A percentile compares a stretch with the other conserved stretches of the same genome.
phyloP scores from a whole-genome alignment of 1,284 basidiomycete genomes.

The Rhodotorula glutinis region DNA sequence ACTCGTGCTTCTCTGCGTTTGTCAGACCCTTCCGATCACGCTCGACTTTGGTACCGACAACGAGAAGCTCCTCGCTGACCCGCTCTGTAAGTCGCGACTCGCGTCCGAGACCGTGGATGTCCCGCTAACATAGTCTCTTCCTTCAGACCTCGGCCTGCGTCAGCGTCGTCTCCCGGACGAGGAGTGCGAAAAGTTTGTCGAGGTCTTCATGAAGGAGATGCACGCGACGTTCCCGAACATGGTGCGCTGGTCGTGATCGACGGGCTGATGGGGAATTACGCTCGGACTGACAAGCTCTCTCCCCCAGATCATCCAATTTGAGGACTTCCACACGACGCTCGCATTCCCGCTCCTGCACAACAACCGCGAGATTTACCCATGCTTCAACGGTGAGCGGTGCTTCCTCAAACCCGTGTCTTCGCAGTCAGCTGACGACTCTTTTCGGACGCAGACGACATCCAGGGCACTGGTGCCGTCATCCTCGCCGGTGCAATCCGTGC shows the following conservation, averaged over 20 bases:
- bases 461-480: conserved; percentile 85
- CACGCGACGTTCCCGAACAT: conserved; percentile 66
- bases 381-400: conserved; percentile 67
- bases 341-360: conserved; percentile 76
- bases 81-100: conserved; percentile 56
- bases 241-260: conserved; percentile 48
- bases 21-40: conserved; percentile 70
- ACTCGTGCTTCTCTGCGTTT: neutral
- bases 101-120: neutral
- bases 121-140: neutral
- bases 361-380: conserved; percentile 68
- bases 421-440: neutral
- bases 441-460: conserved; percentile 42
- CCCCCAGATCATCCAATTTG: conserved; percentile 68
- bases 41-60: conserved; percentile 87
- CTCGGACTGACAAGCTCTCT: conserved; percentile 13
- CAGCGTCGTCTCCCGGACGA: conserved; percentile 64
- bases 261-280: too few relatives aligned
- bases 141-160: conserved; percentile 68
- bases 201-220: conserved; percentile 87
- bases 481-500: conserved; percentile 87
- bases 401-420: neutral
- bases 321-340: conserved; percentile 55
- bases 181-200: conserved; percentile 67
- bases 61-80: conserved; percentile 74